phyloP scores from a whole-genome alignment of 1,139 yeast species.

The Debaryomyces sp. region DNA sequence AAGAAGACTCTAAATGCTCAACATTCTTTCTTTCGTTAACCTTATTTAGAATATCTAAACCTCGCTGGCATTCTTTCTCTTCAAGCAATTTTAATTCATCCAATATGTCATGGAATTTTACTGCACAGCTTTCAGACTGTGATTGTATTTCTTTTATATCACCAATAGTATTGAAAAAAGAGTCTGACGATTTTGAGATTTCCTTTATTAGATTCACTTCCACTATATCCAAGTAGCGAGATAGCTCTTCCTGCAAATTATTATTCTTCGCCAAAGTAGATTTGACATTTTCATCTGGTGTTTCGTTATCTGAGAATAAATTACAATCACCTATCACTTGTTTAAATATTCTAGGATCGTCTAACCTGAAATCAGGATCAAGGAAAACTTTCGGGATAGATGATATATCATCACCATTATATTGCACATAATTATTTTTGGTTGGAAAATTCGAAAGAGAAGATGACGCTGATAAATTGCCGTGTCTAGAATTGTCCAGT shows the following conservation, averaged over 20 bases:
- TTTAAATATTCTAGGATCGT: slow-evolving; percentile 84
- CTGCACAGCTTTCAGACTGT: slow-evolving; percentile 57
- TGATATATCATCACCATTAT: slow-evolving; percentile 19
- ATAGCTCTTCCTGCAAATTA: slow-evolving; percentile 75
- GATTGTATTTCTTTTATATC: slow-evolving; percentile 67
- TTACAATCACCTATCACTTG: slow-evolving; percentile 63
- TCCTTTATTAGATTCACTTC: slow-evolving; percentile 81
- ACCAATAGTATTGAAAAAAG: slow-evolving; percentile 82
- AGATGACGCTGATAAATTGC: slow-evolving; percentile 1
- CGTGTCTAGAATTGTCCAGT: slow-evolving; percentile 18
- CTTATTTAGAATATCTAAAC: slow-evolving; percentile 54
- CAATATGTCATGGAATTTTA: slow-evolving; percentile 49
- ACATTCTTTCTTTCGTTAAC: slow-evolving; percentile 62
- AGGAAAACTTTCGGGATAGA: slow-evolving; percentile 72
- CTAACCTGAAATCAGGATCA: slow-evolving; percentile 71
- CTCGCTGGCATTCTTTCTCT: slow-evolving; percentile 52
- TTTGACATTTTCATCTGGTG: slow-evolving; percentile 14
- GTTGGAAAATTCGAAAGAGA: slow-evolving; percentile 12
- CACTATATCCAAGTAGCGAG: slow-evolving; percentile 81
- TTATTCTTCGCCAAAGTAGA: slow-evolving; percentile 40
- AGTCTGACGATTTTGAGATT: slow-evolving; percentile 80
- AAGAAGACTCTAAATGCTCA: slow-evolving; percentile 60
- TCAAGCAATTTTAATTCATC: slow-evolving; percentile 47
- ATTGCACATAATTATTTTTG: neutral
- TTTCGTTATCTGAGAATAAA: slow-evolving; percentile 30